Conservation (phyloP, 768 basidiomycete genomes). For the Hebeloma cylindrosporum region DNA sequence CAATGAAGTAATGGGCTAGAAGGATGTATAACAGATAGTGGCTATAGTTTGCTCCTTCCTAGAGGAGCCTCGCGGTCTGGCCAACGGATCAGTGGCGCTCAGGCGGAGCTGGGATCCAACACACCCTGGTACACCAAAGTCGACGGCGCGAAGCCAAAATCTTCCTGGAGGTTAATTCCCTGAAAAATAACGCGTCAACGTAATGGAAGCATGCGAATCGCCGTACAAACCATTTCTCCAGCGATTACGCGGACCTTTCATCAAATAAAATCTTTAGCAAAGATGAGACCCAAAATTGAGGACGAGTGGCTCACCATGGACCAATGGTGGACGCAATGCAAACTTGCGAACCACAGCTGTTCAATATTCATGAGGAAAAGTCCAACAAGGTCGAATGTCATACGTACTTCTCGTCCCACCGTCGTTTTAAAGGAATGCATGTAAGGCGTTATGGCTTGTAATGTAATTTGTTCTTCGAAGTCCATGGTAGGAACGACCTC, state of each 20-base stretch:
- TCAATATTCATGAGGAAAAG: neutral
- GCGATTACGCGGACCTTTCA: slow-evolving; percentile 76
- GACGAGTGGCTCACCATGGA: slow-evolving; percentile 72
- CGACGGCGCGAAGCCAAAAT: slow-evolving; percentile 87
- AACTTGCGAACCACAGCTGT: slow-evolving; percentile 82
- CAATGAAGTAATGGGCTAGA: neutral
- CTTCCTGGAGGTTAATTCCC: slow-evolving; percentile 67
- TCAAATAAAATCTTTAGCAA: slow-evolving; percentile 8
- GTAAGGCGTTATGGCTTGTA: slow-evolving; percentile 82
- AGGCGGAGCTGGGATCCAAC: slow-evolving; percentile 10
- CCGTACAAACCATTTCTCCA: slow-evolving; percentile 66
- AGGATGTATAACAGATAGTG: neutral
- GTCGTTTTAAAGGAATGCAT: slow-evolving; percentile 75
- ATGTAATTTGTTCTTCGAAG: slow-evolving; percentile 59
- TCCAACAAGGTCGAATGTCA: neutral
- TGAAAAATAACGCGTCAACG: slow-evolving; percentile 27
- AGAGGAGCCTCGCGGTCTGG: slow-evolving; percentile 55
- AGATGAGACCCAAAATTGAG: neutral
- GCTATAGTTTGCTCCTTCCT: slow-evolving; percentile 63
- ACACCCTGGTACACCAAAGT: slow-evolving; percentile 74
- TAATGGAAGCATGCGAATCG: neutral
- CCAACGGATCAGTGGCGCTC: slow-evolving; percentile 11
- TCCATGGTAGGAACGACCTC: slow-evolving; percentile 47
- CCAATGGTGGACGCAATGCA: slow-evolving; percentile 91
- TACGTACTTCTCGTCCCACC: slow-evolving; percentile 74